Conservation (phyloP, 305 asterid genomes). For the Rubia occidens region DNA sequence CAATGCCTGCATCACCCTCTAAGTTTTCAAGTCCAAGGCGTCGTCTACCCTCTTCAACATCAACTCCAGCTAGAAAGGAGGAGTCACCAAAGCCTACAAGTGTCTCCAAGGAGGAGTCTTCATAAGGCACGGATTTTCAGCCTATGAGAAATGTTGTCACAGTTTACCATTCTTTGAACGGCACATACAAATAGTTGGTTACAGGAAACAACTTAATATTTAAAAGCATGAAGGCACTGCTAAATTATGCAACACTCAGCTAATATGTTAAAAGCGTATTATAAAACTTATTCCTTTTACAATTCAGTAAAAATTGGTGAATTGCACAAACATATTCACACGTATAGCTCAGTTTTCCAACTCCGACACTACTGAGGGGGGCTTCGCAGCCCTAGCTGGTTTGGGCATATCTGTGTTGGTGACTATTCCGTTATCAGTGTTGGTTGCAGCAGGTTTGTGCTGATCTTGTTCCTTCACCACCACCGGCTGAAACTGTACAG, state of each 20-base stretch:
- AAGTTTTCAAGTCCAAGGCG: constrained; percentile 76
- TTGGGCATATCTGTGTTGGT: neutral
- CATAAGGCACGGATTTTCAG: constrained; percentile 14
- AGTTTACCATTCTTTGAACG: neutral
- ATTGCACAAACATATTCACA: neutral
- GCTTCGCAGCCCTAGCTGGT: constrained; percentile 5
- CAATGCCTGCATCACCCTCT: constrained; percentile 37
- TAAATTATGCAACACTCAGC: neutral
- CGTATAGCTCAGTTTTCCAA: neutral
- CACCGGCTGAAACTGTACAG: constrained; percentile 74
- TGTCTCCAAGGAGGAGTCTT: constrained; percentile 29
- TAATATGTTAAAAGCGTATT: neutral
- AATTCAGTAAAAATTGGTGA: neutral
- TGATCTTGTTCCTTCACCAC: constrained; percentile 64
- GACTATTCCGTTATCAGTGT: too few relatives aligned
- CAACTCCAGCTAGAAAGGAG: constrained; percentile 16
- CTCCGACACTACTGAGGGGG: constrained; percentile 10
- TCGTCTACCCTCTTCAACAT: constrained; percentile 55
- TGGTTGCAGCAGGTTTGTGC: constrained; percentile 18
- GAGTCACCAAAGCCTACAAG: constrained; percentile 38
- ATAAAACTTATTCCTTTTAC: neutral
- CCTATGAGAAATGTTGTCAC: neutral
- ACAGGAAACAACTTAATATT: neutral
- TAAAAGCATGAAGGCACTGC: neutral
- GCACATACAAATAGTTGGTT: neutral